These are phyloP conservation scores for Lizonia empirigonia DNA, from an alignment of 2,329 filamentous ascomycete species.

Conservation along the genomic window DNA sequence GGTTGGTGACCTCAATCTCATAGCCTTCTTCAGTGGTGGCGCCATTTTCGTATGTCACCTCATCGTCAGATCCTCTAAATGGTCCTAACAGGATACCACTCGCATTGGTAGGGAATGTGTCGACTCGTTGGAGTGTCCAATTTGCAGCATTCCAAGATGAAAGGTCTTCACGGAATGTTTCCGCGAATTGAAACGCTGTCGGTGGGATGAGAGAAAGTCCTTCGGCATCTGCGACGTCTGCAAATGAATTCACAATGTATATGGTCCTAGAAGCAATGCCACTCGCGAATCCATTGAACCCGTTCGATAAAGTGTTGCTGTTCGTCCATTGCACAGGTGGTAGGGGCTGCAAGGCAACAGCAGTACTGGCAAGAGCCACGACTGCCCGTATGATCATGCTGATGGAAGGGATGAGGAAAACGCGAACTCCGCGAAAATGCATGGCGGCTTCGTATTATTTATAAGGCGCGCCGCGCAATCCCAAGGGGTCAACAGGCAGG, in stretches of 20 bases:
- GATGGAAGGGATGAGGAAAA: neutral
- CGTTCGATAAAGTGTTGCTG: slow-evolving; percentile 12
- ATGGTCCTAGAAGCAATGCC: slow-evolving; percentile 38
- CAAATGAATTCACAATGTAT: slow-evolving; percentile 52
- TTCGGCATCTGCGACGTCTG: slow-evolving; percentile 49
- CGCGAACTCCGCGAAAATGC: neutral
- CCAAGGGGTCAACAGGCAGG: slow-evolving; percentile 7
- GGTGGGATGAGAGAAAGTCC: slow-evolving; percentile 61
- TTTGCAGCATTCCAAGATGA: slow-evolving; percentile 46
- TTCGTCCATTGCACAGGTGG: slow-evolving; percentile 45
- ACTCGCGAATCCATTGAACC: slow-evolving; percentile 32
- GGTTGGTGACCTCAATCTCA: slow-evolving; percentile 48
- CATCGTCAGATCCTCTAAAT: slow-evolving; percentile 31
- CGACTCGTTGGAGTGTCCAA: slow-evolving; percentile 52
- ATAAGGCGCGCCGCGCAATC: slow-evolving; percentile 2
- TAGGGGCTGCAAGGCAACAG: slow-evolving; percentile 47
- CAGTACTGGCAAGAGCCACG: slow-evolving; percentile 21
- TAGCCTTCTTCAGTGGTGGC: slow-evolving; percentile 58
- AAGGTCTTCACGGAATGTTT: slow-evolving; percentile 55
- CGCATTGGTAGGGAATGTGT: slow-evolving; percentile 35
- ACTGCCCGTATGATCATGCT: slow-evolving; percentile 23
- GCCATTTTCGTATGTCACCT: slow-evolving; percentile 57
- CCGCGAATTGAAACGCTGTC: slow-evolving; percentile 56
- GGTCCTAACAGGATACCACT: slow-evolving; percentile 54
- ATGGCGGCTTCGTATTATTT: slow-evolving; percentile 6